phyloP scores from a whole-genome alignment of 2,329 filamentous ascomycete genomes.

The Fusarium piperis region DNA sequence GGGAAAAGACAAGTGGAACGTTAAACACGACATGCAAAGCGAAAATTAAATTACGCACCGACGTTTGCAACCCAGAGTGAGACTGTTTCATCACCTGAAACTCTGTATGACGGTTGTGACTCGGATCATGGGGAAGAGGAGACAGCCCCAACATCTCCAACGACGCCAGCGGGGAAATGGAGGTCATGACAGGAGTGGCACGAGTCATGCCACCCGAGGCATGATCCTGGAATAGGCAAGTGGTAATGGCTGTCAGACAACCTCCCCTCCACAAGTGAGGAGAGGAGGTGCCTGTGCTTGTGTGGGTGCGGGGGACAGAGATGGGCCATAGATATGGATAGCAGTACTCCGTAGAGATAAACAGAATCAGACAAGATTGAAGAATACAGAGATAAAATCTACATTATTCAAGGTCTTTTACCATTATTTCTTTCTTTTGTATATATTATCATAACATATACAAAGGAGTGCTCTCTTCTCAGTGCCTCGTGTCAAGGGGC shows the following conservation, averaged over 20 bases:
- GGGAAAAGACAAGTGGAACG: background rate
- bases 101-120: background rate
- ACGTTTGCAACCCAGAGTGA: background rate
- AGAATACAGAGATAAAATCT: background rate
- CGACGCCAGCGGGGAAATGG: background rate
- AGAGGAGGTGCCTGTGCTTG: background rate
- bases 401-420: background rate
- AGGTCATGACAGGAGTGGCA: background rate
- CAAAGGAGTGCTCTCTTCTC: too few relatives aligned
- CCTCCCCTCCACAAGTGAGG: background rate
- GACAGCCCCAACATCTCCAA: background rate
- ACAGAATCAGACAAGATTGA: background rate
- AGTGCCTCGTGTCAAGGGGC: too few relatives aligned
- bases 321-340: too few relatives aligned
- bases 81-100: background rate
- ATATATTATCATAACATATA: too few relatives aligned
- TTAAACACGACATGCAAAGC: background rate
- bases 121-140: background rate
- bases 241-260: background rate
- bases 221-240: background rate
- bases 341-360: background rate
- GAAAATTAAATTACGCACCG: background rate
- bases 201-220: background rate
- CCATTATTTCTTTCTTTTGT: background rate
- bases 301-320: too few relatives aligned